Conservation (phyloP, 75 land plant genomes). For the Pinus albicaulis region DNA sequence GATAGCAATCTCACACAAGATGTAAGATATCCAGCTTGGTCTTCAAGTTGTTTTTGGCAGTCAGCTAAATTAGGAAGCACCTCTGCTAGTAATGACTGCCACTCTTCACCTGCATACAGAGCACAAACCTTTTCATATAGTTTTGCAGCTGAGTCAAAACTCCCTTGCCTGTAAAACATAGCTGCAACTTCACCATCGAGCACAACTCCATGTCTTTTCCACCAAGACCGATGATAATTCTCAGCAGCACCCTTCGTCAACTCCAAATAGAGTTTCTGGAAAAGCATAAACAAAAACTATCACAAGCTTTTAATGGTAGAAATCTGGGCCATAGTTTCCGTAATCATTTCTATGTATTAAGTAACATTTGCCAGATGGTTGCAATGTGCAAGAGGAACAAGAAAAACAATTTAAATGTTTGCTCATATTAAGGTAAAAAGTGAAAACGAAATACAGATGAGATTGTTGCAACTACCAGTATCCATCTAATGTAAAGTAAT, state of each 20-base stretch:
- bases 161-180: constrained; percentile 61
- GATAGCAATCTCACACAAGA: constrained; percentile 94
- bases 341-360: background rate
- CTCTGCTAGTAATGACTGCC: constrained; percentile 91
- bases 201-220: constrained; percentile 98
- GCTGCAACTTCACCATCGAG: constrained; percentile 97
- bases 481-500: too few species aligned
- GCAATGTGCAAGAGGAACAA: background rate
- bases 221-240: constrained; percentile 95
- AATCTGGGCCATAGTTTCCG: background rate
- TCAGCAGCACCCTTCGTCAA: constrained; percentile 97
- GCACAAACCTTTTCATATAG: constrained; percentile 99
- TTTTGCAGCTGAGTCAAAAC: constrained; percentile 87
- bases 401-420: background rate
- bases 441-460: background rate
- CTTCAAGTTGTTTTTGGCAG: constrained; percentile 88
- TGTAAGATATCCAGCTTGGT: constrained; percentile 87
- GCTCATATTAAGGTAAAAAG: background rate
- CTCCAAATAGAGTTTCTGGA: constrained; percentile 80
- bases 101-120: constrained; percentile 91
- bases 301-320: background rate
- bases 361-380: background rate
- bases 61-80: constrained; percentile 91
- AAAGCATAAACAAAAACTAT: background rate
- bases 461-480: background rate